These are phyloP conservation scores for Dalbergia cultrata DNA, from an alignment of 306 rosid species.

Conservation along the genomic window DNA sequence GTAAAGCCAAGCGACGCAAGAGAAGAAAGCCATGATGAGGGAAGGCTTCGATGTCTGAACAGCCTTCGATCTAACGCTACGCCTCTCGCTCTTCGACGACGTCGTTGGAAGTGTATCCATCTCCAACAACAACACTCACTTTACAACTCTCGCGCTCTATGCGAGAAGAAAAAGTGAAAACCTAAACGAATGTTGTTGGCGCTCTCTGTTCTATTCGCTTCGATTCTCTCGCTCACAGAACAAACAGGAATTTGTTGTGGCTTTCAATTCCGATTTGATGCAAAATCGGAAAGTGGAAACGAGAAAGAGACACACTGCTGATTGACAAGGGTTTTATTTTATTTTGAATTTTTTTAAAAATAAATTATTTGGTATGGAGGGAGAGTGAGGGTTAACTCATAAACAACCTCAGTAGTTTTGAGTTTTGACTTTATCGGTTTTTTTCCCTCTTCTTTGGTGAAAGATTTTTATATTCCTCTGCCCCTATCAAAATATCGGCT, in stretches of 20 bases:
- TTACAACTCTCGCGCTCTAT: neutral
- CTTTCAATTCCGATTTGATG: neutral
- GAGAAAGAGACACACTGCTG: neutral
- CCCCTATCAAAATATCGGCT: too few species aligned
- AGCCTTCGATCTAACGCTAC: slow-evolving; percentile 84
- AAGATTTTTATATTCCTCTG: too few species aligned
- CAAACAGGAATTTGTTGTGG: neutral
- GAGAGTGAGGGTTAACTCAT: too few species aligned
- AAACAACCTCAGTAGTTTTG: too few species aligned
- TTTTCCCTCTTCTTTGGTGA: too few species aligned
- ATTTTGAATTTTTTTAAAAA: neutral
- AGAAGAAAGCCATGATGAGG: slow-evolving; percentile 80
- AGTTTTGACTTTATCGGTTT: too few species aligned
- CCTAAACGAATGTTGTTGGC: neutral
- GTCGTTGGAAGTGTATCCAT: slow-evolving; percentile 85
- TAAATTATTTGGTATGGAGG: too few species aligned
- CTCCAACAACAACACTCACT: neutral
- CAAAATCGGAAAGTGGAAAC: neutral
- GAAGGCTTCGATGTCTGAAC: slow-evolving; percentile 78
- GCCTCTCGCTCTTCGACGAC: slow-evolving; percentile 56
- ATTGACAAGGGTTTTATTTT: neutral
- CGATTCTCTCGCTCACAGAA: neutral
- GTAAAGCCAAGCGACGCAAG: slow-evolving; percentile 99
- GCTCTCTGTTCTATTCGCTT: neutral
- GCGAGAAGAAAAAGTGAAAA: too few species aligned